phyloP scores from a whole-genome alignment of 257 asterid genomes.

The Nemophila menziesii region DNA sequence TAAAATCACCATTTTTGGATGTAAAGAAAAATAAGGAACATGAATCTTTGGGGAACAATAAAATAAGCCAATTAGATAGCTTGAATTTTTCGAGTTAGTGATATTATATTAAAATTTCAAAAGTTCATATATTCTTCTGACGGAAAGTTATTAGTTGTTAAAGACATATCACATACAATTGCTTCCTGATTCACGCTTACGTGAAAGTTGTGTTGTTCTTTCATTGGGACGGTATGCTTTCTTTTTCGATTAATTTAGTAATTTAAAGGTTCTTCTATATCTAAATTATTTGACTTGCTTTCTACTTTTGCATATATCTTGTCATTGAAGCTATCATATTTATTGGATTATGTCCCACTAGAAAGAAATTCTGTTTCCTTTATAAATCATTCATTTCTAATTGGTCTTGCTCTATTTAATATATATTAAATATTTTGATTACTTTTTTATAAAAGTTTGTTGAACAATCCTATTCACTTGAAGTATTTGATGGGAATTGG shows the following conservation, averaged over 20 bases:
- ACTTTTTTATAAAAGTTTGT: no score
- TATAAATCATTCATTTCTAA: neutral
- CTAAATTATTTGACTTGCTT: slow-evolving; percentile 1
- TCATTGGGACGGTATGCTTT: slow-evolving; percentile 30
- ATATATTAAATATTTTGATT: no score
- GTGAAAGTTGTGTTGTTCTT: slow-evolving; percentile 21
- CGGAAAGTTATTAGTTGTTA: slow-evolving; percentile 8
- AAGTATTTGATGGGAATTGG: no score
- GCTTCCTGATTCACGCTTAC: slow-evolving; percentile 14
- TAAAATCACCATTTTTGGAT: neutral
- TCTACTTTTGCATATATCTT: neutral
- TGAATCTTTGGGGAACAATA: neutral
- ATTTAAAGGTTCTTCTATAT: slow-evolving; percentile 5
- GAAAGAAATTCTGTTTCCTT: neutral
- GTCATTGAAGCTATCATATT: neutral
- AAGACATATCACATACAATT: slow-evolving; percentile 22
- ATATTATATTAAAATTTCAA: neutral
- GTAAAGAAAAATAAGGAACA: slow-evolving; percentile 1
- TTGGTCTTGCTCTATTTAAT: neutral
- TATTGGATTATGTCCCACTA: neutral
- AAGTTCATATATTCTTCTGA: neutral
- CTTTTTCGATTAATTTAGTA: neutral
- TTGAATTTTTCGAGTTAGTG: neutral
- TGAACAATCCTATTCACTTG: no score
- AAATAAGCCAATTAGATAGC: slow-evolving; percentile 2